Base-by-base conservation (phyloP, 345 rosid species). In the Citrus mangshanensis region DNA sequence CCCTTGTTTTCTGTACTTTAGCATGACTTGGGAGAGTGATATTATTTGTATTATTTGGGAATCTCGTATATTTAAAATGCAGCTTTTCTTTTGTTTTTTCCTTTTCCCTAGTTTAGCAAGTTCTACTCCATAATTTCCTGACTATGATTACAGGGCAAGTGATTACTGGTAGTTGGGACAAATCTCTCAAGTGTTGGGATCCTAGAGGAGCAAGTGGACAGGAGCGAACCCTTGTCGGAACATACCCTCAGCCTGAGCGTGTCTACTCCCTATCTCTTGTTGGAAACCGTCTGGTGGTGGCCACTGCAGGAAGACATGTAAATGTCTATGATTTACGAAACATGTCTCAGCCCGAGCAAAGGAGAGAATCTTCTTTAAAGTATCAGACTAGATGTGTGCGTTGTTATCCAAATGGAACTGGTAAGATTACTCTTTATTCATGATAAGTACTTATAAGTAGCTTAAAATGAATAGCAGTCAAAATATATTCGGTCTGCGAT, bases 281-380 rank as follows among this genome's bases (percentile, higher is more conserved):
- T 82, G 98, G 99, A 60, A 92, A 93, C 62, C 96, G 92, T 79
- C 76, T 95, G 68, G 99, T 93, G 30, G 99, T 93, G 74, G 99
- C 97, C 72, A 95, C 95, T 72, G 98, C 99, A 68, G 98, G 98
- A 81, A 91, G 97, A 80, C 97, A 93, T 76, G 97, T 95, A 69
- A 95, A 95, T 86, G 90, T 95, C 51, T 95, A 95, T 72, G 98
- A 95, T 79, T 87, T 95, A 70, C 84, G 98, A 63, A 93, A 93
- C 77, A 93, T 95, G 99, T 91, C 98, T 49, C 99, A 92, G 76
- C 98, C 99, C 78, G 98, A 93, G 88, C 98, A 95, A 78, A 89
- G 91, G 59, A 92, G 95, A 86, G 99, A 95, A 83, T 93, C 99
- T 27, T 93, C 99, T 7, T 82, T 95, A 85, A 95, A 91, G 85